Evolutionary conservation across 257 asterid species (phyloP).

Genomic region (Fraxinus pennsylvanica): DNA sequence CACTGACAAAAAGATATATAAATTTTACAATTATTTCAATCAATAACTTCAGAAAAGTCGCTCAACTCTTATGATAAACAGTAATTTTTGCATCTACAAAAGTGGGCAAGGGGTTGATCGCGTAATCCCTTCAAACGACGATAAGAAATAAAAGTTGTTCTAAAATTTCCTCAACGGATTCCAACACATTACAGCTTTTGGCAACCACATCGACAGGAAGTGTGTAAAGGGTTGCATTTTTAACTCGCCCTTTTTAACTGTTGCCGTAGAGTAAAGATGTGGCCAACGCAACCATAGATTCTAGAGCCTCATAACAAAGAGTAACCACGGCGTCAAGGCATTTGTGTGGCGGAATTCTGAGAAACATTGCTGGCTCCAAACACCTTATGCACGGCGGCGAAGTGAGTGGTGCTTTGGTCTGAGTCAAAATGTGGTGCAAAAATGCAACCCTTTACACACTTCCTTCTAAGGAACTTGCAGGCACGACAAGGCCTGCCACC

Average conservation of each 20-base stretch:
- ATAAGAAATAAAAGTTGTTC: too few relatives aligned
- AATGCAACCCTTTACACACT: conserved; percentile 56
- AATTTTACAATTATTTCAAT: too few relatives aligned
- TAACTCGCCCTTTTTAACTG: conserved; percentile 26
- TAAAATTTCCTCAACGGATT: too few relatives aligned
- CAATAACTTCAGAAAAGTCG: too few relatives aligned
- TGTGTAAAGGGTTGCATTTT: too few relatives aligned
- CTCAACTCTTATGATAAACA: too few relatives aligned
- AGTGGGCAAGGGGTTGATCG: too few relatives aligned
- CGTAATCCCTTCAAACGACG: too few relatives aligned
- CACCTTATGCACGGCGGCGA: conserved; percentile 72
- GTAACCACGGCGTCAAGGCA: conserved; percentile 71
- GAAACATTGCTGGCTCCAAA: conserved; percentile 69
- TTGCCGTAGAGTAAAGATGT: conserved; percentile 61
- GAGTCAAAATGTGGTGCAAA: conserved; percentile 72
- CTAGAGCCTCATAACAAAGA: conserved; percentile 64
- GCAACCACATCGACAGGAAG: too few relatives aligned
- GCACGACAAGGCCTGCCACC: conserved; percentile 67
- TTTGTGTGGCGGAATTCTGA: conserved; percentile 52
- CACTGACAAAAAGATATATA: too few relatives aligned
- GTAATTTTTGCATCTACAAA: too few relatives aligned
- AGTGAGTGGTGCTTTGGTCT: conserved; percentile 63
- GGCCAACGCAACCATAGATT: conserved; percentile 70
- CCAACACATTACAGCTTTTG: too few relatives aligned
- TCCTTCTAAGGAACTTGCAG: conserved; percentile 66